Conservation (phyloP, 2,329 filamentous ascomycete species). For the Elsinoe arachidis region DNA sequence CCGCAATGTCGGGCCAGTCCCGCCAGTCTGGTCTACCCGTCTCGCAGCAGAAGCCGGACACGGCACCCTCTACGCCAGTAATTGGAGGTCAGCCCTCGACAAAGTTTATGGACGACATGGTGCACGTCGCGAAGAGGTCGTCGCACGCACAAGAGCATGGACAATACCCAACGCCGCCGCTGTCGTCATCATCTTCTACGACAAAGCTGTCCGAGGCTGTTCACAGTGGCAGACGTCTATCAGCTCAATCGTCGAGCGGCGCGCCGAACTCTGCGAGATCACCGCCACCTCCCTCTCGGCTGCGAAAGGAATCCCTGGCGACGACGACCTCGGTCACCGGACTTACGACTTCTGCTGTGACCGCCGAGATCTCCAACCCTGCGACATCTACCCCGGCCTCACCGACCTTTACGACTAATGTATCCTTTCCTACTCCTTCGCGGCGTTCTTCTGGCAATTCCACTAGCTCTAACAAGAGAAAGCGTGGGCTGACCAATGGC, state of each 20-base stretch:
- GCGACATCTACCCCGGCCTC: conserved; percentile 46
- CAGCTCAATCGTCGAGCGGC: neutral
- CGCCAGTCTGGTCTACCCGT: conserved; percentile 16
- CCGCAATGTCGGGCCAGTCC: conserved; percentile 19
- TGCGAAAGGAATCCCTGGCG: conserved; percentile 30
- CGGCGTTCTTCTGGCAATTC: conserved; percentile 34
- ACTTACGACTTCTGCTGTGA: conserved; percentile 54
- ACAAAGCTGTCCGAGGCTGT: conserved; percentile 18
- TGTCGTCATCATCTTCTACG: conserved; percentile 34
- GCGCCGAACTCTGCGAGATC: neutral
- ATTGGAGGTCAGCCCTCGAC: conserved; percentile 6
- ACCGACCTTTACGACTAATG: conserved; percentile 44
- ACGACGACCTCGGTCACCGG: conserved; percentile 54
- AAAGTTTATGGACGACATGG: neutral
- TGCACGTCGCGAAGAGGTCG: neutral
- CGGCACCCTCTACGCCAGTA: conserved; percentile 18
- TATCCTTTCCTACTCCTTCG: conserved; percentile 32
- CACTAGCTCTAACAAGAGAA: conserved; percentile 54
- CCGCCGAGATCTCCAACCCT: conserved; percentile 64
- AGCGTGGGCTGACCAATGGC: conserved; percentile 70
- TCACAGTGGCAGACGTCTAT: neutral
- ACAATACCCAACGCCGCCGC: conserved; percentile 34
- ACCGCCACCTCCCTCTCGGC: conserved; percentile 20
- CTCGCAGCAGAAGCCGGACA: conserved; percentile 15
- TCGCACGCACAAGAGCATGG: conserved; percentile 15